Evolutionary conservation across 2,329 filamentous ascomycete species (phyloP).

Genomic region (Fusarium sp.): DNA sequence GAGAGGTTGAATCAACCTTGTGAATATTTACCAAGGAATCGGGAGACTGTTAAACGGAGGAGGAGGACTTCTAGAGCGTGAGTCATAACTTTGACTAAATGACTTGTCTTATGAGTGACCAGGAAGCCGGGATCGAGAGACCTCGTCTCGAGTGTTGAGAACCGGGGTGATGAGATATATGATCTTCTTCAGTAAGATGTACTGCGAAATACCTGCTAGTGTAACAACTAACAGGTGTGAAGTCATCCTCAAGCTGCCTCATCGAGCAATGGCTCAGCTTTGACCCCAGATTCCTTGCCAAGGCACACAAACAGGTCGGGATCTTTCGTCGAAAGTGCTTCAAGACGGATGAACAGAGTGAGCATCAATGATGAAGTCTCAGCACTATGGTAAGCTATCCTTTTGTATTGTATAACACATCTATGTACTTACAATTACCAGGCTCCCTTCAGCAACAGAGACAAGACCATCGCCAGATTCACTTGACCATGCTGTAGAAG

Average conservation of each 20-base stretch:
- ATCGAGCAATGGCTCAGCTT: slow-evolving; percentile 11
- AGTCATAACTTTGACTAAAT: background rate
- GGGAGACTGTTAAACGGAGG: slow-evolving; percentile 22
- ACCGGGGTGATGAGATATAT: slow-evolving; percentile 10
- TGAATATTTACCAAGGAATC: slow-evolving; percentile 29
- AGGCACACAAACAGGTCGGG: background rate
- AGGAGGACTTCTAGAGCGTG: slow-evolving; percentile 25
- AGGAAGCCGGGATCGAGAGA: slow-evolving; percentile 1
- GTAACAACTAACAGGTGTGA: fast-evolving
- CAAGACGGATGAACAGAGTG: slow-evolving; percentile 1
- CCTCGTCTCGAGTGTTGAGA: background rate
- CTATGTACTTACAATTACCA: background rate
- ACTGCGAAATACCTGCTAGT: fast-evolving
- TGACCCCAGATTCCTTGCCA: slow-evolving; percentile 18
- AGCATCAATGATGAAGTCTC: background rate
- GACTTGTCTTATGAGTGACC: background rate
- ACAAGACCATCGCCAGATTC: slow-evolving; percentile 10
- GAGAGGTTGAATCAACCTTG: slow-evolving; percentile 31
- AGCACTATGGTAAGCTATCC: background rate
- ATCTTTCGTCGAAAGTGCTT: background rate
- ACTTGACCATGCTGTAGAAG: slow-evolving; percentile 21
- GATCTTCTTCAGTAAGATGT: slow-evolving; percentile 14
- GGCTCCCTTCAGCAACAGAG: background rate
- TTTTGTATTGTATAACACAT: fast-evolving
- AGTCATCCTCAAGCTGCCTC: slow-evolving; percentile 8